Percentiles rank a stretch among this genome's conserved stretches.
Evolutionary conservation across 139 green algal genomes (phyloP).

Genomic region (Protoeuglena noctilucae): DNA sequence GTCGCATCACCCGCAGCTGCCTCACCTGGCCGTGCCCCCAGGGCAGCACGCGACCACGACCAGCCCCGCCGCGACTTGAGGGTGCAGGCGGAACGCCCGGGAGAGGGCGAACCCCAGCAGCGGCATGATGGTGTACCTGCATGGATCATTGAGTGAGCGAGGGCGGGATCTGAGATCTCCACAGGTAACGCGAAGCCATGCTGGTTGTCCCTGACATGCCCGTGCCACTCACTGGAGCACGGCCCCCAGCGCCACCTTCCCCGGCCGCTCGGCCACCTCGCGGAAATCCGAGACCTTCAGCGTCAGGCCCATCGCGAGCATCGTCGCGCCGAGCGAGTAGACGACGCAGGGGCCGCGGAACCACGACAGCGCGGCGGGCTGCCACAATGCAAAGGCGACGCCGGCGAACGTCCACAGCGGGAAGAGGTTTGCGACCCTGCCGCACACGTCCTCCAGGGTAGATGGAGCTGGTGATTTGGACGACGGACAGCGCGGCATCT

Average conservation of each 20-base stretch:
- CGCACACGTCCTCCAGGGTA: background rate
- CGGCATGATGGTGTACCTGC: slow-evolving; percentile 23
- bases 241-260: slow-evolving; percentile 5
- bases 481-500: too few relatives aligned
- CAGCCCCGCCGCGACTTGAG: slow-evolving; percentile 1
- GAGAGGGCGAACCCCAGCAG: slow-evolving; percentile 3
- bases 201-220: too few relatives aligned
- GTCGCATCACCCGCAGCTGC: too few relatives aligned
- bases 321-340: slow-evolving; percentile 9
- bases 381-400: background rate
- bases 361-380: background rate
- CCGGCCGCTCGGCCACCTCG: background rate
- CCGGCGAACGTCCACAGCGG: slow-evolving; percentile 4
- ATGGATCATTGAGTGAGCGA: too few relatives aligned
- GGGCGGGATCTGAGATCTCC: too few relatives aligned
- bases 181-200: too few relatives aligned
- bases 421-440: slow-evolving; percentile 3
- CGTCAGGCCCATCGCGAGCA: slow-evolving; percentile 21
- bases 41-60: background rate
- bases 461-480: too few relatives aligned
- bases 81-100: background rate
- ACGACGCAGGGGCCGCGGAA: background rate
- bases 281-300: slow-evolving; percentile 4
- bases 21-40: background rate
- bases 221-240: too few relatives aligned